A percentile compares a stretch with the other conserved stretches of the same genome.
Conservation (phyloP, 202 grass and related monocot species). For the Digitaria exilis region DNA sequence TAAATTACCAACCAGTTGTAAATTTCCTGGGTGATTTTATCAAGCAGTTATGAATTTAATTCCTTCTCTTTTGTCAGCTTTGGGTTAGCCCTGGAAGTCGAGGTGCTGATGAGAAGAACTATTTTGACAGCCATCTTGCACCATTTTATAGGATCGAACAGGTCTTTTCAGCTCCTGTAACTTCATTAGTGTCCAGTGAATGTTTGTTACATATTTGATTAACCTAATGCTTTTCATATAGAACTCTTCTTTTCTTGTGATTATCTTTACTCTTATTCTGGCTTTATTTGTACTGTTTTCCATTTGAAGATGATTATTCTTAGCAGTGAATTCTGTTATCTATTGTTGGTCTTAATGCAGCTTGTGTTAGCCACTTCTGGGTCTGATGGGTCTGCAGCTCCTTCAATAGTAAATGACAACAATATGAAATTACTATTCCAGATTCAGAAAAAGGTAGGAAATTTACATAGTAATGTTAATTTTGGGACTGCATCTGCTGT, state of each 20-base stretch:
- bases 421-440: conserved; percentile 89
- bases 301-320: conserved; percentile 35
- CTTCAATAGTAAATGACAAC: conserved; percentile 78
- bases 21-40: background rate
- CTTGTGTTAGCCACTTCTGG: conserved; percentile 77
- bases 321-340: conserved; percentile 14
- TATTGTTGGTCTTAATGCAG: conserved; percentile 52
- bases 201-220: conserved; percentile 23
- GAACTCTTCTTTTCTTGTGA: conserved; percentile 18
- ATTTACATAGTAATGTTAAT: conserved; percentile 24
- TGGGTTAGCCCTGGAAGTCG: conserved; percentile 90
- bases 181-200: conserved; percentile 30
- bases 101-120: conserved; percentile 77
- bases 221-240: conserved; percentile 8
- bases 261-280: conserved; percentile 24
- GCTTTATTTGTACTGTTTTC: conserved; percentile 30
- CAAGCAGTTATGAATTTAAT: background rate
- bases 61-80: conserved; percentile 63
- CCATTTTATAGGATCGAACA: conserved; percentile 99
- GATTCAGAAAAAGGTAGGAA: conserved; percentile 85
- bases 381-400: conserved; percentile 44
- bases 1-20: conserved; percentile 31
- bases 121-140: conserved; percentile 91
- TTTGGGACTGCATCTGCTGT: conserved; percentile 1
- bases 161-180: conserved; percentile 48